Evolutionary conservation across 2,329 filamentous ascomycete genomes (phyloP), one percentile per base, ranked within the genome.

Genomic region (Penicillium sp.): DNA sequence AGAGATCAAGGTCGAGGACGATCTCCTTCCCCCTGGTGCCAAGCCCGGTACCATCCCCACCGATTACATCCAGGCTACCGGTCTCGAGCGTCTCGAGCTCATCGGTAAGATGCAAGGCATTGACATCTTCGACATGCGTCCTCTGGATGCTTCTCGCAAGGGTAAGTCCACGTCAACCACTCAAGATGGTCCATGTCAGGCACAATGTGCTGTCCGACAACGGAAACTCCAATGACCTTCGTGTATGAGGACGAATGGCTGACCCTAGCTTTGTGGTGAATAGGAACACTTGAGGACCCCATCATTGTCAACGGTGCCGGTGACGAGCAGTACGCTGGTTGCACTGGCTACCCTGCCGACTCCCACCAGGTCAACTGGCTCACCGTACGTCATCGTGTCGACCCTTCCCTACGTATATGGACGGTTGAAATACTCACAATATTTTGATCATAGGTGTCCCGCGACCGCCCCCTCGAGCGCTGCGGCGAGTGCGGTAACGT

Each of bases 101-200:
- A 80, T 98, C 71, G 93, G 93, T 76, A 98, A 98, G 84, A 95
- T 97, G 86, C 89, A 97, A 80, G 90, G 93, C 60, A 78, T 96
- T 65, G 93, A 98, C 70, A 79, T 97, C 70, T 98, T 98, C 78
- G 90, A 98, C 77, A 95, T 97, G 93, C 85, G 83, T 74, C 93
- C 93, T 56, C 82, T 98, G 63, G 93, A 97, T 72, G 80, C 91
- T 56, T 93, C 86, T 72, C 85, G 93, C 68, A 82, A 81, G 73
- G 91, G 91, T 88, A 79, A 58, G 77, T 49, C 27, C 27, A 37
- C 24, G 39, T 33, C 44, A 38, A 18, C 42, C 34, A 38, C n/a
- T 29, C 3, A 18, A n/a, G 4, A 18, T 11, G 39, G 12, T 45
- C 27, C 26, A 28, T 28, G 7, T 6, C 8, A 9, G 33, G 33